Evolutionary conservation across 805 yeast species (phyloP).

Genomic region (Clavispora asparagi): DNA sequence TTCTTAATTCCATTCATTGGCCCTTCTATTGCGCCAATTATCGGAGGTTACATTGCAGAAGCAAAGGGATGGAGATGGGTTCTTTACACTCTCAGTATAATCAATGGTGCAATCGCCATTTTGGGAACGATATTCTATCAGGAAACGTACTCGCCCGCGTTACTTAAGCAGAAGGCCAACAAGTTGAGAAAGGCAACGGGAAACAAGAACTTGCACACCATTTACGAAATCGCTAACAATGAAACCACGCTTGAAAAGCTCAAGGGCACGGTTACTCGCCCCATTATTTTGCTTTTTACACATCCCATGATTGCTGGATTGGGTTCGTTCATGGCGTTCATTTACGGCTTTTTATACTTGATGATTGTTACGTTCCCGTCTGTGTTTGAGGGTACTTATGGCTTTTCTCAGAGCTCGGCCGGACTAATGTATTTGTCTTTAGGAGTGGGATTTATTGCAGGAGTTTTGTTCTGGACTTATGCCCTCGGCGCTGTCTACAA

Average conservation of each 20-base stretch:
- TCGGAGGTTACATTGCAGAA: conserved; percentile 31
- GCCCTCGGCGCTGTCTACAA: conserved; percentile 22
- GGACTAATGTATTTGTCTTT: conserved; percentile 37
- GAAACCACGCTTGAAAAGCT: conserved; percentile 20
- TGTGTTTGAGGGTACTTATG: conserved; percentile 26
- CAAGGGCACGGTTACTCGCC: conserved; percentile 24
- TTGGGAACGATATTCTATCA: conserved; percentile 25
- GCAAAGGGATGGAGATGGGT: conserved; percentile 34
- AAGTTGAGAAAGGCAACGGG: conserved; percentile 29
- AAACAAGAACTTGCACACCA: conserved; percentile 32
- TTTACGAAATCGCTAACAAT: conserved; percentile 30
- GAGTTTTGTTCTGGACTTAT: conserved; percentile 28
- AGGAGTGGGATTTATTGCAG: conserved; percentile 33
- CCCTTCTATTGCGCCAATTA: conserved; percentile 35
- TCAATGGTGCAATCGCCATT: conserved; percentile 30
- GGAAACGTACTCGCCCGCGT: conserved; percentile 34
- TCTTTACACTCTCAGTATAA: conserved; percentile 28
- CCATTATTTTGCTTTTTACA: conserved; percentile 26
- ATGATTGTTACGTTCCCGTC: conserved; percentile 37
- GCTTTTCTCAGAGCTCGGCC: conserved; percentile 25
- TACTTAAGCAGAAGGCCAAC: conserved; percentile 24
- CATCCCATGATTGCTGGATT: conserved; percentile 37
- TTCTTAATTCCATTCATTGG: conserved; percentile 35
- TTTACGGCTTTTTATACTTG: conserved; percentile 37
- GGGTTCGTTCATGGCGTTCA: conserved; percentile 39